These are phyloP conservation scores for Chaetomiaceae sp. DNA, from an alignment of 2,329 filamentous ascomycete species.

Conservation along the genomic window DNA sequence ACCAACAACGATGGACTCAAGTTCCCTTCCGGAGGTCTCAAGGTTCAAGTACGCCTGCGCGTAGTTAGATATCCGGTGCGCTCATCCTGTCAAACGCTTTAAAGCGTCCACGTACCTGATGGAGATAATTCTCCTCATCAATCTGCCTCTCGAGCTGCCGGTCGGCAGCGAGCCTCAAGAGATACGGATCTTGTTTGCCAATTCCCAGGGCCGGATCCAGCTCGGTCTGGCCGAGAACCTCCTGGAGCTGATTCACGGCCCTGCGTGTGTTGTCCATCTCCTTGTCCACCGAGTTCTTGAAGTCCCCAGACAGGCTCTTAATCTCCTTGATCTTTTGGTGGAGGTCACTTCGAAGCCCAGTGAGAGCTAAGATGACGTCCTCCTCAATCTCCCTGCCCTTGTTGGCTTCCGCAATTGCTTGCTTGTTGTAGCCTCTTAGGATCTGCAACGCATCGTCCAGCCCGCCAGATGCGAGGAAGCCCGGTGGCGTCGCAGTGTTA, in stretches of 20 bases:
- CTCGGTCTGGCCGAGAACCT: conserved; percentile 72
- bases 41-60: conserved; percentile 83
- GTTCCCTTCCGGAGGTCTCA: conserved; percentile 86
- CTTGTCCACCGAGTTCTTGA: conserved; percentile 94
- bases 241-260: conserved; percentile 73
- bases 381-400: conserved; percentile 87
- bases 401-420: conserved; percentile 70
- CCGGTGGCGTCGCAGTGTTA: conserved; percentile 66
- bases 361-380: conserved; percentile 83
- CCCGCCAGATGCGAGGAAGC: conserved; percentile 76
- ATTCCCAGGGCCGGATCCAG: conserved; percentile 66
- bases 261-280: conserved; percentile 82
- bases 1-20: conserved; percentile 92
- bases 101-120: conserved; percentile 56
- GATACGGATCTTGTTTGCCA: conserved; percentile 87
- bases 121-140: conserved; percentile 94
- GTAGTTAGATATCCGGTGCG: conserved; percentile 16
- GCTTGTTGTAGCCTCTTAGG: conserved; percentile 75
- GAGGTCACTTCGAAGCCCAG: conserved; percentile 78
- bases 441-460: conserved; percentile 80
- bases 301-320: conserved; percentile 85
- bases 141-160: conserved; percentile 87
- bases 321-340: conserved; percentile 98
- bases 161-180: conserved; percentile 79
- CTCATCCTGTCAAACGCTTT: neutral